A percentile compares a stretch with the other conserved stretches of the same genome.
phyloP scores from a whole-genome alignment of 2,329 filamentous ascomycete genomes.

The Phaeomoniella chlamydospora region DNA sequence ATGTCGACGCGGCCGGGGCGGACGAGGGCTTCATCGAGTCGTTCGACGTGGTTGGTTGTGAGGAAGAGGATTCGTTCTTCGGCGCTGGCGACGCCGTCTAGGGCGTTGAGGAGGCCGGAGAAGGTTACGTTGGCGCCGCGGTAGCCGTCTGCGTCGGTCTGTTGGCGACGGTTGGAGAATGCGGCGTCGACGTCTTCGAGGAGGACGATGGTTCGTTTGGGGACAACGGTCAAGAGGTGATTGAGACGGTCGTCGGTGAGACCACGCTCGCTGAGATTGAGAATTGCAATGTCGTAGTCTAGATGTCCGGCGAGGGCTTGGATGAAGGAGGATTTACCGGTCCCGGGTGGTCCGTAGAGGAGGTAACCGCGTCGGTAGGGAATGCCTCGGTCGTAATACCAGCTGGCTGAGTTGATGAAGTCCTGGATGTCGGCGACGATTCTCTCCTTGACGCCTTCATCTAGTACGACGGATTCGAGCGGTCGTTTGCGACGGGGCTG shows the following conservation, averaged over 20 bases:
- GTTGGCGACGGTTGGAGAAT: slow-evolving; percentile 60
- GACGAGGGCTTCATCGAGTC: slow-evolving; percentile 70
- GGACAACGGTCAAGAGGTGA: slow-evolving; percentile 72
- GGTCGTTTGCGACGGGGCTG: slow-evolving; percentile 76
- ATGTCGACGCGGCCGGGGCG: slow-evolving; percentile 87
- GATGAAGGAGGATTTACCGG: slow-evolving; percentile 91
- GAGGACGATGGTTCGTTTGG: slow-evolving; percentile 65
- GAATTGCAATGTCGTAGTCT: slow-evolving; percentile 82
- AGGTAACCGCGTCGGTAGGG: slow-evolving; percentile 84
- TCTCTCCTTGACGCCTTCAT: slow-evolving; percentile 66
- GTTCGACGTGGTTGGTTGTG: slow-evolving; percentile 87
- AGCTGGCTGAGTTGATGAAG: slow-evolving; percentile 63
- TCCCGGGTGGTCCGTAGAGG: slow-evolving; percentile 77
- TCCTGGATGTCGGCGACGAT: slow-evolving; percentile 71
- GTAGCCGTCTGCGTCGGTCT: slow-evolving; percentile 69
- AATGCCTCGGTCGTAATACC: slow-evolving; percentile 91
- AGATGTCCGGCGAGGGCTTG: slow-evolving; percentile 86
- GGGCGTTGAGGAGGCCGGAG: slow-evolving; percentile 70
- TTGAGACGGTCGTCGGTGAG: slow-evolving; percentile 83
- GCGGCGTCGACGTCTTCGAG: slow-evolving; percentile 88
- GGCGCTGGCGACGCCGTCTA: slow-evolving; percentile 86
- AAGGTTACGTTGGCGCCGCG: slow-evolving; percentile 83
- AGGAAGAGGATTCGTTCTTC: slow-evolving; percentile 90
- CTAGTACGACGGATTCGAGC: slow-evolving; percentile 73
- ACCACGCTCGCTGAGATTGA: slow-evolving; percentile 80